Percentiles rank a stretch among this genome's conserved stretches.
phyloP scores from a whole-genome alignment of 495 filamentous ascomycete species.

The Annulohypoxylon moriforme region DNA sequence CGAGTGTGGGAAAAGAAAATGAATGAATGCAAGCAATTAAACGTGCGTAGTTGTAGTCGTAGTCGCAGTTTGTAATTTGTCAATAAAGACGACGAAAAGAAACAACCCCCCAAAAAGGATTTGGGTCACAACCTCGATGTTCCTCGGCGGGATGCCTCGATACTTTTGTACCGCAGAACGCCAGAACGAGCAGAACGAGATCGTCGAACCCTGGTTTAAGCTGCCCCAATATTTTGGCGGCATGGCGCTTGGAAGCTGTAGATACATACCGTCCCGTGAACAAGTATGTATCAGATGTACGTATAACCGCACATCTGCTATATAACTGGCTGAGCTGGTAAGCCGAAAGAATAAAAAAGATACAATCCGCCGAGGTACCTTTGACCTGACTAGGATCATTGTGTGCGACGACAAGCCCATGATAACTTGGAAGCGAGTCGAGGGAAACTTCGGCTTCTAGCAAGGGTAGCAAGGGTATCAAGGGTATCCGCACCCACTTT shows the following conservation, averaged over 20 bases:
- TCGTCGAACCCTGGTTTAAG: conserved; percentile 46
- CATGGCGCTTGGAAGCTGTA: conserved; percentile 48
- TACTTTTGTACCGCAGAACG: conserved; percentile 41
- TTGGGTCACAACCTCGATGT: conserved; percentile 6
- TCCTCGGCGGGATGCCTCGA: conserved; percentile 40
- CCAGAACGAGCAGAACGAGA: conserved; percentile 25
- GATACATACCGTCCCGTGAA: background rate
- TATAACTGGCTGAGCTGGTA: conserved; percentile 4
- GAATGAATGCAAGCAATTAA: conserved; percentile 39
- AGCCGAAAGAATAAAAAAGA: background rate
- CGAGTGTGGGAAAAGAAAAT: conserved; percentile 24
- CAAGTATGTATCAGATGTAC: background rate
- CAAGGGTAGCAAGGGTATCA: conserved; percentile 41
- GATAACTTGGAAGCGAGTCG: conserved; percentile 41
- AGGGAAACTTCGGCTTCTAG: conserved; percentile 37
- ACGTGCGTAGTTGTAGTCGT: conserved; percentile 18
- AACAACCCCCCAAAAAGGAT: conserved; percentile 29
- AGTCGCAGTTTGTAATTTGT: conserved; percentile 17
- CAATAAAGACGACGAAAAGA: conserved; percentile 8
- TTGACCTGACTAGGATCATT: conserved; percentile 17
- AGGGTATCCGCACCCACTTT: conserved; percentile 31
- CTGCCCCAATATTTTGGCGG: conserved; percentile 48
- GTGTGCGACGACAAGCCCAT: conserved; percentile 28
- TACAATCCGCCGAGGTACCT: conserved; percentile 28
- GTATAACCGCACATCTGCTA: background rate